Conservation (phyloP, 805 yeast species). For the Myxozyma neotropica region DNA sequence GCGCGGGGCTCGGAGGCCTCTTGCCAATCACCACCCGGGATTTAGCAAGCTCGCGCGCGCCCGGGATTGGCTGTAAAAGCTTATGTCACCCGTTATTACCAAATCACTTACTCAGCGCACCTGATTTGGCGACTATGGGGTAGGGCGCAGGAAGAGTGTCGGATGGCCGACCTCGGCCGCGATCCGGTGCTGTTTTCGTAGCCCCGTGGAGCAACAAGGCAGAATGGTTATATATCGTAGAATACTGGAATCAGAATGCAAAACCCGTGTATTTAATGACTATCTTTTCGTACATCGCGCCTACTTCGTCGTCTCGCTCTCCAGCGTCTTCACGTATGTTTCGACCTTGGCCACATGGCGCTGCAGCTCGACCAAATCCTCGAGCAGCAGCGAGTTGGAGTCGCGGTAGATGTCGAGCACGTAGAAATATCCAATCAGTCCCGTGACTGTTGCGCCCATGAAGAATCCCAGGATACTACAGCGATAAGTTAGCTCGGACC, state of each 20-base stretch:
- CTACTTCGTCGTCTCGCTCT: constrained; percentile 37
- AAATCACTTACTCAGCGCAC: not conserved
- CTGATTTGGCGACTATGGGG: no score
- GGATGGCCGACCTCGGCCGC: no score
- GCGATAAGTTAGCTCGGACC: not conserved
- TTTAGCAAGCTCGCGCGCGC: constrained; percentile 1
- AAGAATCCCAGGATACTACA: constrained; percentile 69
- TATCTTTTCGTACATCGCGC: not conserved
- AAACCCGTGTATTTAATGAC: no score
- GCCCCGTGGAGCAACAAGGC: no score
- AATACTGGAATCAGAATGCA: no score
- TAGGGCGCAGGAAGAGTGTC: no score
- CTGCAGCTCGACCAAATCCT: constrained; percentile 73
- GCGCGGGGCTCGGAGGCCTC: constrained; percentile 4
- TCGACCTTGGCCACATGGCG: constrained; percentile 68
- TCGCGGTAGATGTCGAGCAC: constrained; percentile 74
- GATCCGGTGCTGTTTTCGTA: no score
- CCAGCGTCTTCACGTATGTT: constrained; percentile 66
- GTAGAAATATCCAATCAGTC: constrained; percentile 75
- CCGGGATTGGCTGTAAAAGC: not conserved
- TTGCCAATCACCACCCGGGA: constrained; percentile 9
- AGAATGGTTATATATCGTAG: no score
- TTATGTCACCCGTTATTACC: not conserved
- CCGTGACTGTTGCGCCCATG: constrained; percentile 73
- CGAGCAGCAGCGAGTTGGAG: constrained; percentile 69